Evolutionary conservation across 257 asterid species (phyloP), one percentile per base, ranked within the genome.

Genomic region (Apocynum venetum): DNA sequence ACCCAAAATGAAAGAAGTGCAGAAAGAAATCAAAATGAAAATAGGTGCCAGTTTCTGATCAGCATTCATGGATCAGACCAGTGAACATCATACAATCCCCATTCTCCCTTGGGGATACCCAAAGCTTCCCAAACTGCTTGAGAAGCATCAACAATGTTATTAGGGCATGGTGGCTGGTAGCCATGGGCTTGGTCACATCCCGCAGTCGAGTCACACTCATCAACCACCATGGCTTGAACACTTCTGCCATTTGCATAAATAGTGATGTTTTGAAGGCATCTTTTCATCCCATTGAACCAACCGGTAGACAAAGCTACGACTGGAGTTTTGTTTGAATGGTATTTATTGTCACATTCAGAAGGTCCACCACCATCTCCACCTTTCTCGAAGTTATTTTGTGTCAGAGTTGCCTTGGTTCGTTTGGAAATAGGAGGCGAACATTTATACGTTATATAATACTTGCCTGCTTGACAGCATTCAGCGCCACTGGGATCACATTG

Each of bases 91-190:
- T 81, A 53, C 65, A 43, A 74, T 20, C 86, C 86, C 83, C 85
- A 67, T 1, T 82, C 70, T 17, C 44, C 55, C 52, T 76, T 66
- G 9, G 88, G 81, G 74, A 83, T 82, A 6, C 68, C 80, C 43
- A 80, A 64, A 12, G 83, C 85, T 77, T 72, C 79, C 87, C 89
- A 80, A 48, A 83, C 87, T 47, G 89, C 86, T 65, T 66, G 67
- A 51, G 88, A 82, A 15, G 84, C 86, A 74, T 76, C 84, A 60
- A 85, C 78, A 4, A 82, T 77, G 53, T 80, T 80, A 51, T 82
- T 85, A 59, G 49, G 81, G 65, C 88, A 80, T 25, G 86, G 83
- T 7, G 83, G 86, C n/a, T 77, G 78, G 68, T 76, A 82, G 9
- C 79, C 82, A 41, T 75, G 82, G 0, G 43, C 53, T 20, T 43